Evolutionary conservation across 768 basidiomycete species (phyloP), one percentile per base, ranked within the genome.

Genomic region (Leccinellum luteum): DNA sequence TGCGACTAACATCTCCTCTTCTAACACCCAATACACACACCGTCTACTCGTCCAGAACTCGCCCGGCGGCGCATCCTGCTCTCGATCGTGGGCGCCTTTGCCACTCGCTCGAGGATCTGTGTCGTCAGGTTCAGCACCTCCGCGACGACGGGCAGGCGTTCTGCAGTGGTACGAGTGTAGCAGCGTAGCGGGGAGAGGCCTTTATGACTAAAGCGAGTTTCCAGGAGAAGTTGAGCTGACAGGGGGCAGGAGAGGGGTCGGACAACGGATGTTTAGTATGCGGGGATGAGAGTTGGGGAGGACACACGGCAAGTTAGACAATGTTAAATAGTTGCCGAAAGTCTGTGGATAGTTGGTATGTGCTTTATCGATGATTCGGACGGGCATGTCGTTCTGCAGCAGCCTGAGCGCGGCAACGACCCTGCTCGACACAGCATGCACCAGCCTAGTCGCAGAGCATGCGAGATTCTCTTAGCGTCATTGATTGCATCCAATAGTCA

Each of bases 331-430:
- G n/a, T n/a, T n/a, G n/a, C n/a, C n/a, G n/a, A 27, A 27, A 27
- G 27, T 27, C 27, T 6, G 6, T 27, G 27, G 72, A 10, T 74
- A 70, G 0, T 69, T 27, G 6, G 3, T 51, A 0, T 69, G 61
- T 51, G 74, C 75, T 59, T 80, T 81, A 56, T 84, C 78, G 48
- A 85, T 78, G 27, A 85, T 75, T 19, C 81, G 78, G 7, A 84
- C 76, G 10, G 79, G 73, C 17, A 83, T 67, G 5, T 76, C 74
- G 65, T 81, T 80, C 21, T 72, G 71, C 15, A 78, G 63, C 25
- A 77, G 66, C 1, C 66, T 66, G 6, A 73, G 70, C 3, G 74
- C 74, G 21, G 60, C 64, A 27, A 69, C 63, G 14, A 74, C 66
- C 23, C 75, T 73, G 0, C 69, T 53, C 14, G 72, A 70, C 15